Conservation (phyloP, 768 basidiomycete genomes). For the Cystobasidiopsis lactophilus region DNA sequence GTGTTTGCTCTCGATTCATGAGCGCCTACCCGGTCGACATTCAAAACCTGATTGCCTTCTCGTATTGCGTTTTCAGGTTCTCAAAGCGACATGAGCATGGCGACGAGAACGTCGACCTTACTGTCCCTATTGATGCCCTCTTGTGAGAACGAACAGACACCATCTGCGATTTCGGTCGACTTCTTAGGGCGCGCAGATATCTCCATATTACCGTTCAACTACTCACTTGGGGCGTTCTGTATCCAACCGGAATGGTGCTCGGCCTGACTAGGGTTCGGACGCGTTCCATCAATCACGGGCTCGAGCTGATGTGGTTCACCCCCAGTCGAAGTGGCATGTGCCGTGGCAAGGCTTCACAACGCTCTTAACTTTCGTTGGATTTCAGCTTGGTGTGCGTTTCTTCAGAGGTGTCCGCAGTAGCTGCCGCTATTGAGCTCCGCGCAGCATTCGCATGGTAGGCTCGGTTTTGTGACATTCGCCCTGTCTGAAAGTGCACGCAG, state of each 20-base stretch:
- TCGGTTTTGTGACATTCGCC: too few species aligned
- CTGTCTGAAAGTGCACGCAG: too few species aligned
- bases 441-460: slow-evolving; percentile 1
- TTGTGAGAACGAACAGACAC: not conserved
- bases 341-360: not conserved
- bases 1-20: too few species aligned
- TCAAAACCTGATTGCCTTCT: too few species aligned
- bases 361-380: not conserved
- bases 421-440: too few species aligned
- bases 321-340: too few species aligned
- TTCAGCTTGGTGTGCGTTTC: not conserved
- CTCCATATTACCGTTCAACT: not conserved
- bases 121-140: not conserved
- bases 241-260: not conserved
- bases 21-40: too few species aligned
- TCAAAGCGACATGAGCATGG: too few species aligned
- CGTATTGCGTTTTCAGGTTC: too few species aligned
- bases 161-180: too few species aligned
- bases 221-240: not conserved
- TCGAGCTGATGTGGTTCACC: not conserved
- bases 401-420: too few species aligned
- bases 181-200: too few species aligned
- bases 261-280: not conserved
- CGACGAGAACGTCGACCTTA: not conserved
- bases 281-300: not conserved